A percentile compares a stretch with the other conserved stretches of the same genome.
Evolutionary conservation across 805 yeast species (phyloP).

Genomic region (Peterozyma toletana): DNA sequence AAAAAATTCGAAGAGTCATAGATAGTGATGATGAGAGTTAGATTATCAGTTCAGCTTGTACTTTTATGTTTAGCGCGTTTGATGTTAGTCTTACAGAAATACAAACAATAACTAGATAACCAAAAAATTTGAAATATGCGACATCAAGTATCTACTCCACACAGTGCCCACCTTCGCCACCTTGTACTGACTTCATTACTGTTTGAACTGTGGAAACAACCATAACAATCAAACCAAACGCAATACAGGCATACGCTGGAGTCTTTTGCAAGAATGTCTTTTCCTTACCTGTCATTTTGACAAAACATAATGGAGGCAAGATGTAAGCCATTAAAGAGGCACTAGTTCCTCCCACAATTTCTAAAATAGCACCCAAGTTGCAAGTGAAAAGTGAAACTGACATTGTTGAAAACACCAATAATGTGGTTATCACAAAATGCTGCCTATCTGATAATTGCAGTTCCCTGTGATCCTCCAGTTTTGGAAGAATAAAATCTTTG

Average conservation of each 20-base stretch:
- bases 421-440: conserved; percentile 61
- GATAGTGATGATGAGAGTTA: conserved; percentile 11
- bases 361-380: conserved; percentile 82
- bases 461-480: conserved; percentile 8
- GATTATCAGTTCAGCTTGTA: no score
- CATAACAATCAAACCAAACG: conserved; percentile 75
- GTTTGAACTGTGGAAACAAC: conserved; percentile 75
- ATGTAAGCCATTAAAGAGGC: conserved; percentile 92
- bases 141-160: conserved; percentile 13
- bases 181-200: conserved; percentile 35
- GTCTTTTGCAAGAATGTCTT: conserved; percentile 36
- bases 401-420: conserved; percentile 65
- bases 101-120: not conserved
- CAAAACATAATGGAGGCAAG: conserved; percentile 78
- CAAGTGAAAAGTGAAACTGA: conserved; percentile 72
- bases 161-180: conserved; percentile 43
- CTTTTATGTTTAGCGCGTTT: no score
- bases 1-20: conserved; percentile 6
- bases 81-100: conserved; percentile 9
- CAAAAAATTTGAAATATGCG: not conserved
- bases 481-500: conserved; percentile 46
- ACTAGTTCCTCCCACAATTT: conserved; percentile 86
- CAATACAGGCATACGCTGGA: conserved; percentile 54
- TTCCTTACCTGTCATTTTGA: conserved; percentile 49
- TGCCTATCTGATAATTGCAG: conserved; percentile 34